These are phyloP conservation scores for Fusarium cyanostomum DNA, from an alignment of 2,329 filamentous ascomycete genomes.

Conservation along the genomic window DNA sequence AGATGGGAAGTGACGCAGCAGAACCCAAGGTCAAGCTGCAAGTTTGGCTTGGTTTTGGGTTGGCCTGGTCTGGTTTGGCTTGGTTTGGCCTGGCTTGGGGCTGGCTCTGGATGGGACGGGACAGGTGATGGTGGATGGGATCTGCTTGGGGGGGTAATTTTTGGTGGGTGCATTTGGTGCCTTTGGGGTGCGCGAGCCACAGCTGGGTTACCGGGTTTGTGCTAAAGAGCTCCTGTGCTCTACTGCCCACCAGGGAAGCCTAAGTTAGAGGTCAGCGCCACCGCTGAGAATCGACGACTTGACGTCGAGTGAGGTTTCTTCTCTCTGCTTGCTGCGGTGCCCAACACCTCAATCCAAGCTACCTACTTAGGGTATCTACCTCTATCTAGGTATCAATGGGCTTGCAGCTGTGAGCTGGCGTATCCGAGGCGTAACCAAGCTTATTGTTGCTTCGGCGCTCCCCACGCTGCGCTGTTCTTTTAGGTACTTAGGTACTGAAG, in stretches of 20 bases:
- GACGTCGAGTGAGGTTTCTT: neutral
- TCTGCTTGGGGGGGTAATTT: conserved; percentile 14
- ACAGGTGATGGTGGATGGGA: conserved; percentile 36
- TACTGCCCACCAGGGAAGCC: neutral
- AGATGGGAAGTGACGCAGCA: conserved; percentile 38
- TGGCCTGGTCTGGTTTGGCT: conserved; percentile 18
- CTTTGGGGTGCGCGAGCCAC: conserved; percentile 15
- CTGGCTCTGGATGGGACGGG: conserved; percentile 32
- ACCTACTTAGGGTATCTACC: neutral
- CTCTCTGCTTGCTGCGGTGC: neutral
- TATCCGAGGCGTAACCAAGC: neutral
- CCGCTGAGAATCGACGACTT: conserved; percentile 25
- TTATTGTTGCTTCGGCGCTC: neutral
- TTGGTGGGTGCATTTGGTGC: conserved; percentile 25
- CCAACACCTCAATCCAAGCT: neutral
- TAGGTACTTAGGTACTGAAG: too few species aligned
- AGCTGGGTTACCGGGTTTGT: neutral
- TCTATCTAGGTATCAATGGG: neutral
- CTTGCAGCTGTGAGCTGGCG: conserved; percentile 6
- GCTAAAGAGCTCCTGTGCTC: conserved; percentile 7
- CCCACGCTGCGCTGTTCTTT: conserved; percentile 1
- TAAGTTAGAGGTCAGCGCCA: conserved; percentile 11
- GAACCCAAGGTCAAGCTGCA: conserved; percentile 34
- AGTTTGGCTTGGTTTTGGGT: conserved; percentile 34
- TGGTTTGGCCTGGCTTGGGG: conserved; percentile 12